Percentiles rank a stretch among this genome's conserved stretches.
Conservation (phyloP, 1,284 basidiomycete species). For the Nidula niveotomentosa region DNA sequence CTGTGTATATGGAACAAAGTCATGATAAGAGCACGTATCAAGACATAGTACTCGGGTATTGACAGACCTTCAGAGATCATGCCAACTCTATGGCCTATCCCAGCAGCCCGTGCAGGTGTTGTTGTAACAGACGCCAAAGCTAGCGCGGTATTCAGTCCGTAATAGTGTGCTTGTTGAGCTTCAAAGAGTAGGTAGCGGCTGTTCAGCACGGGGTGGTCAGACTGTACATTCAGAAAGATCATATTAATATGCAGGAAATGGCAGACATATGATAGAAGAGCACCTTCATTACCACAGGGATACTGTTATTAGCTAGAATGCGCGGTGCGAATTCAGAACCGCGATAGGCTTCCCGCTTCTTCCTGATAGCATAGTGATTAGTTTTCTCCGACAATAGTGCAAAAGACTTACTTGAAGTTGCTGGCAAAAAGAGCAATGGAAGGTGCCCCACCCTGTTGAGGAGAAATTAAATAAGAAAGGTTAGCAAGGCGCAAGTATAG, state of each 20-base stretch:
- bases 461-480: background rate
- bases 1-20: conserved; percentile 35
- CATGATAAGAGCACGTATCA: no score
- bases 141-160: conserved; percentile 44
- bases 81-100: conserved; percentile 71
- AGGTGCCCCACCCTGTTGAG: conserved; percentile 36
- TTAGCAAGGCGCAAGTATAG: background rate
- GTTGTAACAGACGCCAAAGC: conserved; percentile 66
- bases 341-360: conserved; percentile 73
- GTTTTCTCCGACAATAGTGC: background rate
- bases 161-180: conserved; percentile 76
- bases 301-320: conserved; percentile 59
- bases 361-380: conserved; percentile 21
- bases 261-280: background rate
- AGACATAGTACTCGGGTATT: no score
- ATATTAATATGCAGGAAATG: background rate
- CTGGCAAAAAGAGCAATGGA: conserved; percentile 62
- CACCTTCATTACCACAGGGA: conserved; percentile 64
- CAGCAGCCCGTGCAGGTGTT: conserved; percentile 63
- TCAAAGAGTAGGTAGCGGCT: conserved; percentile 72
- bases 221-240: conserved; percentile 26
- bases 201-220: conserved; percentile 60
- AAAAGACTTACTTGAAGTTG: conserved; percentile 20
- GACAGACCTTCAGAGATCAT: conserved; percentile 12
- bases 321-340: conserved; percentile 71